phyloP scores from a whole-genome alignment of 83 land plant genomes.

The Larix sibirica region DNA sequence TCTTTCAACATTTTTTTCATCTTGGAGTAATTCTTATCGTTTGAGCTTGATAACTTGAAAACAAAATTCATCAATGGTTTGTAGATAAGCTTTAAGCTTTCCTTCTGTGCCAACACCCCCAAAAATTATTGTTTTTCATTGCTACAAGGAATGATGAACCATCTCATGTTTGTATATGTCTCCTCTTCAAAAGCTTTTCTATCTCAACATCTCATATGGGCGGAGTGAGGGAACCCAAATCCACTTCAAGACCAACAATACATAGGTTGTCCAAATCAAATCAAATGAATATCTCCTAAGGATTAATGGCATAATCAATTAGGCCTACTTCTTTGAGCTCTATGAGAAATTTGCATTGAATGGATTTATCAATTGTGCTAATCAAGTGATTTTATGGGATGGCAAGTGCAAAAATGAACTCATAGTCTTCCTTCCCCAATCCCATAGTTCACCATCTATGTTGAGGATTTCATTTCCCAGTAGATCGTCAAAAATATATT shows the following conservation, averaged over 20 bases:
- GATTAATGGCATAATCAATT: no score
- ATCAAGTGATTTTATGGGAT: no score
- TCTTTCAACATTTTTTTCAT: neutral
- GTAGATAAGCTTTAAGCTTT: neutral
- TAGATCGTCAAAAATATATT: constrained; percentile 18
- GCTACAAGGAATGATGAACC: neutral
- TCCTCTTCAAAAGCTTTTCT: neutral
- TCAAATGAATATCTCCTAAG: no score
- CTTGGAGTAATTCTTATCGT: no score
- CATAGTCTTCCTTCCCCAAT: neutral
- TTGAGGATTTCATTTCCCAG: constrained; percentile 41
- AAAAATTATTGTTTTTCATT: neutral
- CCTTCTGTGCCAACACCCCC: neutral
- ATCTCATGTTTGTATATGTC: neutral
- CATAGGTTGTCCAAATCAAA: neutral
- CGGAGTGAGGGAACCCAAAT: no score
- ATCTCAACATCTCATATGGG: neutral
- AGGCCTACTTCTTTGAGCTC: no score
- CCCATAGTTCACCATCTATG: constrained; percentile 27
- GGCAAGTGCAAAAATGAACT: neutral
- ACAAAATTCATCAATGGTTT: neutral
- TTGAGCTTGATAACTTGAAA: neutral
- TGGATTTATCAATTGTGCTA: no score
- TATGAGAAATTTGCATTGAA: no score
- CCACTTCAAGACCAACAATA: neutral